A percentile compares a stretch with the other conserved stretches of the same genome.
phyloP scores from a whole-genome alignment of 208 protist genomes.

The Borovskyia barvae region DNA sequence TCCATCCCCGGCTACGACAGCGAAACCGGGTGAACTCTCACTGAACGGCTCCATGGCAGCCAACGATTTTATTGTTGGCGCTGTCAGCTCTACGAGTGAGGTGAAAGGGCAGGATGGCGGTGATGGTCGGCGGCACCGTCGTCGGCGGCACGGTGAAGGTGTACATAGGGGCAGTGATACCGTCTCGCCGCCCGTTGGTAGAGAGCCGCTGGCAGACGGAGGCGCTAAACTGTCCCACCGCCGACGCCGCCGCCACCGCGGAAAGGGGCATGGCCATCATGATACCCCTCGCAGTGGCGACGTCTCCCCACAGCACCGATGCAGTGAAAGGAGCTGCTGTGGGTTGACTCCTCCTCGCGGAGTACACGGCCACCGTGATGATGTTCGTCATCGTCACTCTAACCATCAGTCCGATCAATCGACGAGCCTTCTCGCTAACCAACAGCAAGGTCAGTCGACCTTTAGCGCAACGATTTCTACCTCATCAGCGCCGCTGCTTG shows the following conservation, averaged over 20 bases:
- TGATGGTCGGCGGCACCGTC: neutral
- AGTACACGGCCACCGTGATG: no score
- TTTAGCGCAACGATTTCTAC: neutral
- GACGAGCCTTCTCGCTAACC: no score
- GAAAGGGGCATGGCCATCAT: neutral
- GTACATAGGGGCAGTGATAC: neutral
- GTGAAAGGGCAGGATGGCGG: neutral
- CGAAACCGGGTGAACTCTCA: neutral
- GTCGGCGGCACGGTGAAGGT: neutral
- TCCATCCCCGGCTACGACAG: slow-evolving; percentile 2
- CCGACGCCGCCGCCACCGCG: slow-evolving; percentile 10
- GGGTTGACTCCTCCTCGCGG: no score
- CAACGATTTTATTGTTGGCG: no score
- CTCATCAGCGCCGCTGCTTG: neutral
- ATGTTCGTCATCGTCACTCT: no score
- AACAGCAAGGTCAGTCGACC: neutral
- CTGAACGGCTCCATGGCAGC: neutral
- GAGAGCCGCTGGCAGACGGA: neutral
- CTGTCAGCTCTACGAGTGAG: no score
- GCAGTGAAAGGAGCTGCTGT: no score
- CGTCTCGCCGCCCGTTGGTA: neutral
- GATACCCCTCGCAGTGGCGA: neutral
- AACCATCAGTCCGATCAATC: no score
- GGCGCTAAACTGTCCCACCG: neutral
- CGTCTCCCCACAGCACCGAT: neutral